Conservation (phyloP, 768 basidiomycete species). For the Kwoniella newhampshirensis region DNA sequence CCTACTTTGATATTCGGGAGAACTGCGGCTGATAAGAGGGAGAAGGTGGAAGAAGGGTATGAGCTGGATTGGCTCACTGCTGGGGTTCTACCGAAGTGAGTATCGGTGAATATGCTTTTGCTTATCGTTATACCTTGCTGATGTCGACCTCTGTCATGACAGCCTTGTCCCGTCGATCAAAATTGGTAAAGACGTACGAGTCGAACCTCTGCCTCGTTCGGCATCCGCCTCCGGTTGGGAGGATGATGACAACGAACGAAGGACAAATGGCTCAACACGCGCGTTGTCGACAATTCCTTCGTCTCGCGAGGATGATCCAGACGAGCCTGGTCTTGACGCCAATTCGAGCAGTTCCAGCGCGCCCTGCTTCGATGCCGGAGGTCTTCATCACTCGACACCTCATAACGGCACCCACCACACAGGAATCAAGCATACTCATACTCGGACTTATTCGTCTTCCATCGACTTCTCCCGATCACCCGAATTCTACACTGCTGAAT, state of each 20-base stretch:
- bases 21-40: neutral
- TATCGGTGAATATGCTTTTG: neutral
- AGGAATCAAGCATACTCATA: slow-evolving; percentile 7
- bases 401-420: neutral
- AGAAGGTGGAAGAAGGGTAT: slow-evolving; percentile 14
- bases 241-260: neutral
- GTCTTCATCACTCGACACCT: slow-evolving; percentile 8
- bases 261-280: neutral
- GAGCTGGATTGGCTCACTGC: slow-evolving; percentile 44
- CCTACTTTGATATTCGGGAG: slow-evolving; percentile 33
- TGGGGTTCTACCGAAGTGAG: slow-evolving; percentile 35
- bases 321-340: neutral
- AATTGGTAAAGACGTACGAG: slow-evolving; percentile 25
- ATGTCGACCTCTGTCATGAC: neutral
- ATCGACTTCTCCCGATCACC: slow-evolving; percentile 24
- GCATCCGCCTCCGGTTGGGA: neutral
- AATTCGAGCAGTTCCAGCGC: slow-evolving; percentile 1
- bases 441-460: slow-evolving; percentile 22
- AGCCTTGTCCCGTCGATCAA: slow-evolving; percentile 34
- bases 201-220: slow-evolving; percentile 16
- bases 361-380: slow-evolving; percentile 10
- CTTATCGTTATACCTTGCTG: neutral
- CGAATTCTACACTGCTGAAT: slow-evolving; percentile 20
- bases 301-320: neutral
- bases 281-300: neutral